These are phyloP conservation scores for Tuber borchii DNA, from an alignment of 495 filamentous ascomycete species.

Conservation along the genomic window DNA sequence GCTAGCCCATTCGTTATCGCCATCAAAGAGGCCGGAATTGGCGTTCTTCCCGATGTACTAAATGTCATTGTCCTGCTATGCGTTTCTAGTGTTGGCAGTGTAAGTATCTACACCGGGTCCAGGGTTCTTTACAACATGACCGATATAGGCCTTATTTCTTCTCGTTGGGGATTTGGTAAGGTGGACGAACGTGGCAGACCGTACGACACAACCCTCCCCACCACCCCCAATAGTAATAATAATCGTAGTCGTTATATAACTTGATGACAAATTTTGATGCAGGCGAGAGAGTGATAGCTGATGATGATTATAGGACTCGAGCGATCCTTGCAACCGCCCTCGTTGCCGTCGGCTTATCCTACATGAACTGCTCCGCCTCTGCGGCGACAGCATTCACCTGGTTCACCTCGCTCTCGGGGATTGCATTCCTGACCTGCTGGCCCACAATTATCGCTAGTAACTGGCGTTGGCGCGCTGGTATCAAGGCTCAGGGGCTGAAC, in stretches of 20 bases:
- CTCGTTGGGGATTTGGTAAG: slow-evolving; percentile 19
- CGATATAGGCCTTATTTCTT: slow-evolving; percentile 29
- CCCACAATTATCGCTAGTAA: slow-evolving; percentile 25
- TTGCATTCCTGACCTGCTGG: slow-evolving; percentile 27
- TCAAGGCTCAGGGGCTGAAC: slow-evolving; percentile 23
- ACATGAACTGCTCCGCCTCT: slow-evolving; percentile 24
- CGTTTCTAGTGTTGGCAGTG: slow-evolving; percentile 42
- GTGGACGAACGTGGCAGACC: slow-evolving; percentile 25
- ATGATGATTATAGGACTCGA: slow-evolving; percentile 6
- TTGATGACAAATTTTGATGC: neutral
- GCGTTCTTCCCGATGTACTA: slow-evolving; percentile 63
- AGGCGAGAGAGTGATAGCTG: neutral
- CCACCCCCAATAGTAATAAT: neutral
- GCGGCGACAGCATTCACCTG: slow-evolving; percentile 27
- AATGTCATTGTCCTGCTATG: slow-evolving; percentile 64
- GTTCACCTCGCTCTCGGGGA: slow-evolving; percentile 28
- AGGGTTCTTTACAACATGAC: slow-evolving; percentile 43
- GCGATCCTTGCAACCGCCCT: slow-evolving; percentile 20
- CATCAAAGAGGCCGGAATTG: slow-evolving; percentile 58
- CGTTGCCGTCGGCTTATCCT: slow-evolving; percentile 22
- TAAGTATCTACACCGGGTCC: slow-evolving; percentile 42
- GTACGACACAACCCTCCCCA: slow-evolving; percentile 13
- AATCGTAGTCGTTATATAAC: neutral
- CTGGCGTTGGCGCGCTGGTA: slow-evolving; percentile 27
- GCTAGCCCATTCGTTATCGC: slow-evolving; percentile 72